Conservation (phyloP, 352 stramenopile genomes). For the Globisporangium carolinianum region DNA sequence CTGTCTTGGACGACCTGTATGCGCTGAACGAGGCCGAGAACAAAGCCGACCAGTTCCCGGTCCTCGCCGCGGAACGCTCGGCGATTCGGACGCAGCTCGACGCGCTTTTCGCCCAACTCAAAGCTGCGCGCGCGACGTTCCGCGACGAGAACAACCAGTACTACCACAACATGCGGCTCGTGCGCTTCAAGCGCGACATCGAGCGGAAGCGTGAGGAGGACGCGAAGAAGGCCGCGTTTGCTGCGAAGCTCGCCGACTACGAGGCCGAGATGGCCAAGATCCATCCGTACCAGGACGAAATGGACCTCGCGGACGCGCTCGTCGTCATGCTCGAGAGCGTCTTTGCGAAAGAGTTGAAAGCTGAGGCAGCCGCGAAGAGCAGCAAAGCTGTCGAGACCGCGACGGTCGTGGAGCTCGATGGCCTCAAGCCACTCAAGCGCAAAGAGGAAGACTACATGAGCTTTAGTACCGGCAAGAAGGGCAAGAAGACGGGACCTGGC, state of each 20-base stretch:
- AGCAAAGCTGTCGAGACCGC: slow-evolving; percentile 14
- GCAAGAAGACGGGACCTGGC: slow-evolving; percentile 30
- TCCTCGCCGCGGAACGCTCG: slow-evolving; percentile 81
- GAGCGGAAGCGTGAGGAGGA: slow-evolving; percentile 81
- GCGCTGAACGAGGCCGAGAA: slow-evolving; percentile 88
- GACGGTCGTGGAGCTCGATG: slow-evolving; percentile 79
- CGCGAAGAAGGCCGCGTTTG: slow-evolving; percentile 77
- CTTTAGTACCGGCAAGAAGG: slow-evolving; percentile 62
- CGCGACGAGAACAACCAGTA: slow-evolving; percentile 92
- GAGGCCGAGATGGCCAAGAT: slow-evolving; percentile 95
- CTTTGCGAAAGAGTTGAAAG: slow-evolving; percentile 84
- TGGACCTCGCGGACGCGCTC: slow-evolving; percentile 93
- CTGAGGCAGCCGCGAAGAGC: slow-evolving; percentile 29
- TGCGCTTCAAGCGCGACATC: slow-evolving; percentile 82
- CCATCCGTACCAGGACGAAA: slow-evolving; percentile 95
- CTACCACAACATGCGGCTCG: slow-evolving; percentile 87
- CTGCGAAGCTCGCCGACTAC: slow-evolving; percentile 95
- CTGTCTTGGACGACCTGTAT: slow-evolving; percentile 85
- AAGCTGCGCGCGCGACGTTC: slow-evolving; percentile 85
- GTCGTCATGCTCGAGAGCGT: slow-evolving; percentile 90
- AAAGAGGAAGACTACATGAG: slow-evolving; percentile 85
- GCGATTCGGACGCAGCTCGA: slow-evolving; percentile 90
- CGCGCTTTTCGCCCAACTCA: slow-evolving; percentile 82
- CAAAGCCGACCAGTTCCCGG: slow-evolving; percentile 78
- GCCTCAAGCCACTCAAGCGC: slow-evolving; percentile 87